These are phyloP conservation scores for Penicillium ucsense DNA, from an alignment of 495 filamentous ascomycete genomes.

Conservation along the genomic window DNA sequence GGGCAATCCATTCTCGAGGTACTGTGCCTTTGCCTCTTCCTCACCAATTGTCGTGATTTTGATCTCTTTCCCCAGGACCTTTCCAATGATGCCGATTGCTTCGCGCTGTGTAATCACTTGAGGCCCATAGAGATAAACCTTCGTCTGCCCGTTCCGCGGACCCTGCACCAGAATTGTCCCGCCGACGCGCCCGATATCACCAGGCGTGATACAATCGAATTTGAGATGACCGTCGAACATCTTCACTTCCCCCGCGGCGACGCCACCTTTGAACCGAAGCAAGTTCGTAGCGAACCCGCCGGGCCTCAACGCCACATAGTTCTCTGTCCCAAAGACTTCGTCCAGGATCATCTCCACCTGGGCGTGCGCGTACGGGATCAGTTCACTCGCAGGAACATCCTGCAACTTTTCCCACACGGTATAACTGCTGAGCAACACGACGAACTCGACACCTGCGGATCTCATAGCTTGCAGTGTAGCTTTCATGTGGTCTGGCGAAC, in stretches of 20 bases:
- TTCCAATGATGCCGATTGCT: not conserved
- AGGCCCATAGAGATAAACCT: not conserved
- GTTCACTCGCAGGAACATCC: constrained; percentile 2
- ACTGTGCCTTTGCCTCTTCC: not conserved
- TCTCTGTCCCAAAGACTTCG: constrained; percentile 15
- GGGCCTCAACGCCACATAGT: constrained; percentile 19
- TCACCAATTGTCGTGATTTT: not conserved
- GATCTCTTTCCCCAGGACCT: not conserved
- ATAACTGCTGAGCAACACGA: constrained; percentile 24
- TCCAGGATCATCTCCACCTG: constrained; percentile 21
- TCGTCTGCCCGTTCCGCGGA: not conserved
- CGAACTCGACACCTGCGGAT: constrained; percentile 15
- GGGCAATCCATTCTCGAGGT: not conserved
- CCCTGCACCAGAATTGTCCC: constrained; percentile 17
- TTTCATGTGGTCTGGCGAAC: constrained; percentile 17
- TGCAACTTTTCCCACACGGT: constrained; percentile 10
- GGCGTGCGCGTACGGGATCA: constrained; percentile 20
- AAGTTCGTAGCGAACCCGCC: constrained; percentile 18
- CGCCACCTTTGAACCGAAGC: constrained; percentile 5
- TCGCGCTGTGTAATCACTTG: not conserved
- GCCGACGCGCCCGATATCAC: constrained; percentile 19
- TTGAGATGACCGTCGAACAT: constrained; percentile 5
- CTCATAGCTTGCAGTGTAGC: constrained; percentile 16
- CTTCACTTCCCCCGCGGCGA: constrained; percentile 15
- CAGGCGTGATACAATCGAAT: constrained; percentile 20